These are phyloP conservation scores for Lepiota brunneoincarnata DNA, from an alignment of 768 basidiomycete genomes.

Conservation along the genomic window DNA sequence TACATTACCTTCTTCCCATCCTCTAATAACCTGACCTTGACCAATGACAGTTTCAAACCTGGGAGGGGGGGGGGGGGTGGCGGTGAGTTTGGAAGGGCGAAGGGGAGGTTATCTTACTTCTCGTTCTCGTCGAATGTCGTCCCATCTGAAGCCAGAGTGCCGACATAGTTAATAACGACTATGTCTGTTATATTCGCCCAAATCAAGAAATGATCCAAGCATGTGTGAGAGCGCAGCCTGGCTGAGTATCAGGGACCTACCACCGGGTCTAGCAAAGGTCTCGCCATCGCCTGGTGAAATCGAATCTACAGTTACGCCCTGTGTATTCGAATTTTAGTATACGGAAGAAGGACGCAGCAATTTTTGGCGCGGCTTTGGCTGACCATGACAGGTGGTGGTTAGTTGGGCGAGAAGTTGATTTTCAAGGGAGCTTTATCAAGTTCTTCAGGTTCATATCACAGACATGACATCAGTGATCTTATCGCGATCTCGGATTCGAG, in stretches of 20 bases:
- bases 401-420: no score
- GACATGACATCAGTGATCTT: no score
- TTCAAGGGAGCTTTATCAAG: no score
- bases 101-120: background rate
- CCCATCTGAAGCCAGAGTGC: slow-evolving; percentile 63
- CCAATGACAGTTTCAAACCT: slow-evolving; percentile 71
- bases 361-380: no score
- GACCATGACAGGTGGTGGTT: no score
- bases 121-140: slow-evolving; percentile 67
- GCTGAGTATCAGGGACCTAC: slow-evolving; percentile 54
- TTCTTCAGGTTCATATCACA: no score
- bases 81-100: slow-evolving; percentile 9
- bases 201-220: slow-evolving; percentile 8
- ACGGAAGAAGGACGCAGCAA: no score
- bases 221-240: no score
- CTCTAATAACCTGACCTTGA: slow-evolving; percentile 79
- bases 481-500: no score
- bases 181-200: slow-evolving; percentile 41
- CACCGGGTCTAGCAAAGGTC: slow-evolving; percentile 65
- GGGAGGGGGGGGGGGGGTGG: slow-evolving; percentile 32
- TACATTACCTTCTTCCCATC: slow-evolving; percentile 83
- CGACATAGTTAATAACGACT: slow-evolving; percentile 78
- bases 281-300: slow-evolving; percentile 56
- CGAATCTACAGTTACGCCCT: slow-evolving; percentile 72
- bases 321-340: background rate